A percentile compares a stretch with the other conserved stretches of the same genome.
Conservation (phyloP, 768 basidiomycete species). For the Sutorius australiensis region DNA sequence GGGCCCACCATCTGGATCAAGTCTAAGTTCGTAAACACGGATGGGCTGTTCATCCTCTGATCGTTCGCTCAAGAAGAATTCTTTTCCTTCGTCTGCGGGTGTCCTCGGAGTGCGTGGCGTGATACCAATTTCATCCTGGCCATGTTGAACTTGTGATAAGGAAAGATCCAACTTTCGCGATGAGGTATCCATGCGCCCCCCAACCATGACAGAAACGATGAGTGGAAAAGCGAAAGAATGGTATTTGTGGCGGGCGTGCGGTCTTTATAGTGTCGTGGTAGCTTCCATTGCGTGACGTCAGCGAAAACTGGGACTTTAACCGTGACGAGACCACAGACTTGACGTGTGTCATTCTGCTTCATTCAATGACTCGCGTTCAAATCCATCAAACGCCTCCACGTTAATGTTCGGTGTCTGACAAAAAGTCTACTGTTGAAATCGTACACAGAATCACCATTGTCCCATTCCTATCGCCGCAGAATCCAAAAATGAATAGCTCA, state of each 20-base stretch:
- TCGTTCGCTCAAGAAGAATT: conserved; percentile 69
- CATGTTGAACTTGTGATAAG: conserved; percentile 10
- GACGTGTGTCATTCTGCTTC: too few species aligned
- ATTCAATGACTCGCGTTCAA: not conserved
- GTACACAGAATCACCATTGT: not conserved
- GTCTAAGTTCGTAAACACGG: conserved; percentile 77
- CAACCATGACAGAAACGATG: conserved; percentile 14
- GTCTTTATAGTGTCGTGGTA: conserved; percentile 7
- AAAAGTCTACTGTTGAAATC: not conserved
- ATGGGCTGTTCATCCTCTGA: conserved; percentile 59
- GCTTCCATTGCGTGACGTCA: conserved; percentile 23
- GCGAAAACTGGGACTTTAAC: too few species aligned
- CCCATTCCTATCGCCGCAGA: not conserved
- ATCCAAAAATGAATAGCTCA: not conserved
- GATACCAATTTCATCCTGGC: not conserved
- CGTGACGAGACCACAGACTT: too few species aligned
- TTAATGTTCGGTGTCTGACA: not conserved
- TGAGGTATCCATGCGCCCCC: not conserved
- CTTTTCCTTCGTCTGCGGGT: conserved; percentile 89
- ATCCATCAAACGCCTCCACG: not conserved
- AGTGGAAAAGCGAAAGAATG: not conserved
- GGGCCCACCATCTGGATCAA: conserved; percentile 91
- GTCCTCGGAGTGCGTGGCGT: conserved; percentile 67
- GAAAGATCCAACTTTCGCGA: conserved; percentile 13
- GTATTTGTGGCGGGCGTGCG: conserved; percentile 2